A percentile compares a stretch with the other conserved stretches of the same genome.
Evolutionary conservation across 2,329 filamentous ascomycete genomes (phyloP).

Genomic region (Acephala macrosclerotiorum): DNA sequence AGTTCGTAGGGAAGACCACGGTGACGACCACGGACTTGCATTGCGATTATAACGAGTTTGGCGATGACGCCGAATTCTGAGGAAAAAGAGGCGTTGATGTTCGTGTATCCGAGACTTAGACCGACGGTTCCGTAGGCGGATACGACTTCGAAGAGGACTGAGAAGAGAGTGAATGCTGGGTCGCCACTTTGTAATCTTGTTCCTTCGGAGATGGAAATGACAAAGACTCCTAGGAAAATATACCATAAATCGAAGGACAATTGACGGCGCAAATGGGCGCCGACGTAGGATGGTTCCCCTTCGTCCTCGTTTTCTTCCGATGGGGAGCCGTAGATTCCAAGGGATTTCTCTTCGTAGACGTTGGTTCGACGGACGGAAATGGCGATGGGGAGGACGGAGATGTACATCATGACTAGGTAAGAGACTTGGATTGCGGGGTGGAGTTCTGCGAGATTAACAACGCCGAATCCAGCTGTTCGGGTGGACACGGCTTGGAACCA

Average conservation of each 20-base stretch:
- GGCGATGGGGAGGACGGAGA: conserved; percentile 95
- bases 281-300: conserved; percentile 80
- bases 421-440: conserved; percentile 93
- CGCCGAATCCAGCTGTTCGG: conserved; percentile 88
- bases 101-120: conserved; percentile 82
- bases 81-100: conserved; percentile 80
- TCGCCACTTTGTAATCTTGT: conserved; percentile 65
- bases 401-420: conserved; percentile 99
- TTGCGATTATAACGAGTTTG: conserved; percentile 72
- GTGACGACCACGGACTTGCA: conserved; percentile 74
- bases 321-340: conserved; percentile 73
- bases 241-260: conserved; percentile 98
- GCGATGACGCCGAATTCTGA: conserved; percentile 74
- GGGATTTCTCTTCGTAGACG: conserved; percentile 91
- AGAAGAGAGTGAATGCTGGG: conserved; percentile 71
- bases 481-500: conserved; percentile 92
- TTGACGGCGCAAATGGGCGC: conserved; percentile 89
- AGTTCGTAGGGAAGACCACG: conserved; percentile 73
- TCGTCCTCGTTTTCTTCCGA: conserved; percentile 57
- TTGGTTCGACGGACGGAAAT: conserved; percentile 95
- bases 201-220: conserved; percentile 90
- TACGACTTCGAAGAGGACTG: conserved; percentile 82
- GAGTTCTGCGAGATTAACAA: conserved; percentile 77
- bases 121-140: conserved; percentile 96
- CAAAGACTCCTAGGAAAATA: conserved; percentile 90